A percentile compares a stretch with the other conserved stretches of the same genome.
Evolutionary conservation across 257 asterid species (phyloP).

Genomic region (Solanum peruvianum): DNA sequence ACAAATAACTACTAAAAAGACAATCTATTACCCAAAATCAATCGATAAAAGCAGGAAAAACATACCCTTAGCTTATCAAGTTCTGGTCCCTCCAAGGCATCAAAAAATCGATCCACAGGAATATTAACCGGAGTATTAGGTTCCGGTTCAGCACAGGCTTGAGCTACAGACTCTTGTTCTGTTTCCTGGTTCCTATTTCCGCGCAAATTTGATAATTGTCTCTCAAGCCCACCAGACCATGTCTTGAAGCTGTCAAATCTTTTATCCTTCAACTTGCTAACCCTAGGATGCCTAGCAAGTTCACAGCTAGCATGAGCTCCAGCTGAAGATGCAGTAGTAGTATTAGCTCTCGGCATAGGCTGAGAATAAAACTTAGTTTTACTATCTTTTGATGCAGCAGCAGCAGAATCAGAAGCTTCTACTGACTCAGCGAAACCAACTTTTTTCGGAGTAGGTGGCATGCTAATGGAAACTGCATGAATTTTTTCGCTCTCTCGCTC

Average conservation of each 20-base stretch:
- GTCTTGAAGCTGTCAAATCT: slow-evolving; percentile 74
- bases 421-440: slow-evolving; percentile 15
- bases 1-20: background rate
- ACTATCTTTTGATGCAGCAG: background rate
- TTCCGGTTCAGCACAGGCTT: slow-evolving; percentile 19
- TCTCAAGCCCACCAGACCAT: slow-evolving; percentile 70
- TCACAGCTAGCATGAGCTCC: slow-evolving; percentile 8
- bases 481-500: slow-evolving; percentile 1
- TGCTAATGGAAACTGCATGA: slow-evolving; percentile 49
- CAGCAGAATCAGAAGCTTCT: background rate
- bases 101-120: slow-evolving; percentile 58
- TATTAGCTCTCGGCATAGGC: slow-evolving; percentile 33
- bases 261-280: slow-evolving; percentile 24
- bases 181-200: slow-evolving; percentile 21
- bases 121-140: slow-evolving; percentile 13
- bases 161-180: slow-evolving; percentile 13
- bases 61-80: slow-evolving; percentile 62
- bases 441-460: slow-evolving; percentile 60
- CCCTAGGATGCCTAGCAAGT: slow-evolving; percentile 27
- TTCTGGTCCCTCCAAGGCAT: slow-evolving; percentile 87
- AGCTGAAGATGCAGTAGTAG: background rate
- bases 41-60: background rate
- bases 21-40: background rate
- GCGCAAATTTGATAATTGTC: slow-evolving; percentile 44
- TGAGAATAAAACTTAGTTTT: slow-evolving; percentile 40